These are phyloP conservation scores for Pyrenophora tritici-repentis DNA, from an alignment of 2,329 filamentous ascomycete genomes.

Conservation along the genomic window DNA sequence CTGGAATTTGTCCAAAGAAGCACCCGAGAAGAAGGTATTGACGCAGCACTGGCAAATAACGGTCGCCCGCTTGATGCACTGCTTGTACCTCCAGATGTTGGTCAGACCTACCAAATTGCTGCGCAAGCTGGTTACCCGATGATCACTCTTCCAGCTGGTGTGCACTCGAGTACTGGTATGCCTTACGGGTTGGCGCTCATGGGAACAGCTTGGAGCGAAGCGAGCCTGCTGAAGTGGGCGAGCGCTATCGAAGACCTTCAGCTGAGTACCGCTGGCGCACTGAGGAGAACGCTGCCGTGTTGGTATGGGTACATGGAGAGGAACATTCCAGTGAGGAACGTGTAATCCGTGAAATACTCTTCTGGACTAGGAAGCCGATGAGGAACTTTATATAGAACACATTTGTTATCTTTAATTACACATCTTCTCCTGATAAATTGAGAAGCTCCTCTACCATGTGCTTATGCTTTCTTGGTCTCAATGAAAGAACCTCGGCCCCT, in stretches of 20 bases:
- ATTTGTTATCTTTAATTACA: too few relatives aligned
- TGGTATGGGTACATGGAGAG: slow-evolving; percentile 29
- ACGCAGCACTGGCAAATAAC: slow-evolving; percentile 63
- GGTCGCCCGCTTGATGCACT: slow-evolving; percentile 62
- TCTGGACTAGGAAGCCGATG: too few relatives aligned
- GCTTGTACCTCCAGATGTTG: slow-evolving; percentile 71
- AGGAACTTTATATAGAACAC: too few relatives aligned
- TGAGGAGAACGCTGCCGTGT: slow-evolving; percentile 38
- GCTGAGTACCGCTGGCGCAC: slow-evolving; percentile 19
- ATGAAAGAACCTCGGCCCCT: too few relatives aligned
- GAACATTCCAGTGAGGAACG: slow-evolving; percentile 45
- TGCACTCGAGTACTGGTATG: slow-evolving; percentile 53
- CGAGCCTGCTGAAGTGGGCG: slow-evolving; percentile 62
- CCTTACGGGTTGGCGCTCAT: slow-evolving; percentile 55
- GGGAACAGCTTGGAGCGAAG: slow-evolving; percentile 66
- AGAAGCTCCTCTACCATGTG: too few relatives aligned
- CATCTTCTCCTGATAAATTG: too few relatives aligned
- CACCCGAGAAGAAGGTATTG: slow-evolving; percentile 69
- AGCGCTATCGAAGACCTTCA: slow-evolving; percentile 55
- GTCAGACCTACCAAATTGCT: slow-evolving; percentile 69
- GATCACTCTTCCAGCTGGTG: slow-evolving; percentile 69
- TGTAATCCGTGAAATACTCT: slow-evolving; percentile 5
- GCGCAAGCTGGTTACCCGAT: slow-evolving; percentile 78
- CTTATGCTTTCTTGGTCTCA: too few relatives aligned
- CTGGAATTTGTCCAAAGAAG: slow-evolving; percentile 64